These are phyloP conservation scores for Sclerotinia spermophila DNA, from an alignment of 2,329 filamentous ascomycete genomes.

Conservation along the genomic window DNA sequence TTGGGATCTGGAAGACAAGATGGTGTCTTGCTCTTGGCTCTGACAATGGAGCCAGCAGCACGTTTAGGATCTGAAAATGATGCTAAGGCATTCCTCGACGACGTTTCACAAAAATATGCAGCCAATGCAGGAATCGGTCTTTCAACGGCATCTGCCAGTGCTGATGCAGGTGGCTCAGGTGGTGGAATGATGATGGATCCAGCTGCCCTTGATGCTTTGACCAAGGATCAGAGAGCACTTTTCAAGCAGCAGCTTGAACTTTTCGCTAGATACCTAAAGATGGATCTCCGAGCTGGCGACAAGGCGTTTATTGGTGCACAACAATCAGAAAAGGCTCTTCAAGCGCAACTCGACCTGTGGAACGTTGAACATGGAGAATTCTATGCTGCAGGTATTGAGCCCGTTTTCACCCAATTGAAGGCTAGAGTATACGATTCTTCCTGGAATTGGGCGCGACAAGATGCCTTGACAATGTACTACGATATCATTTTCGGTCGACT, in stretches of 20 bases:
- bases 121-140: slow-evolving; percentile 77
- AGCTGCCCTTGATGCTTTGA: slow-evolving; percentile 91
- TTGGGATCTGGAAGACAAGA: slow-evolving; percentile 84
- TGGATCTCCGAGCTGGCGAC: slow-evolving; percentile 94
- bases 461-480: slow-evolving; percentile 97
- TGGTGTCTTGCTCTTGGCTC: slow-evolving; percentile 78
- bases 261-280: slow-evolving; percentile 91
- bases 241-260: slow-evolving; percentile 99
- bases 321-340: slow-evolving; percentile 80
- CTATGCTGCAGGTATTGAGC: slow-evolving; percentile 91
- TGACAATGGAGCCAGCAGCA: slow-evolving; percentile 88
- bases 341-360: slow-evolving; percentile 93
- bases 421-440: slow-evolving; percentile 96
- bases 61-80: slow-evolving; percentile 87
- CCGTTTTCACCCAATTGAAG: slow-evolving; percentile 88
- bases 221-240: slow-evolving; percentile 90
- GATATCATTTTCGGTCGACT: slow-evolving; percentile 97
- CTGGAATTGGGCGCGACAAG: slow-evolving; percentile 99
- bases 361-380: slow-evolving; percentile 93
- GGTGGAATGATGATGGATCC: slow-evolving; percentile 99
- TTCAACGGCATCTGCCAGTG: slow-evolving; percentile 70
- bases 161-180: slow-evolving; percentile 63
- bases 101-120: slow-evolving; percentile 86
- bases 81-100: slow-evolving; percentile 88
- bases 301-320: slow-evolving; percentile 84